phyloP scores from a whole-genome alignment of 1,284 basidiomycete genomes.

The Apiotrichum siamense region DNA sequence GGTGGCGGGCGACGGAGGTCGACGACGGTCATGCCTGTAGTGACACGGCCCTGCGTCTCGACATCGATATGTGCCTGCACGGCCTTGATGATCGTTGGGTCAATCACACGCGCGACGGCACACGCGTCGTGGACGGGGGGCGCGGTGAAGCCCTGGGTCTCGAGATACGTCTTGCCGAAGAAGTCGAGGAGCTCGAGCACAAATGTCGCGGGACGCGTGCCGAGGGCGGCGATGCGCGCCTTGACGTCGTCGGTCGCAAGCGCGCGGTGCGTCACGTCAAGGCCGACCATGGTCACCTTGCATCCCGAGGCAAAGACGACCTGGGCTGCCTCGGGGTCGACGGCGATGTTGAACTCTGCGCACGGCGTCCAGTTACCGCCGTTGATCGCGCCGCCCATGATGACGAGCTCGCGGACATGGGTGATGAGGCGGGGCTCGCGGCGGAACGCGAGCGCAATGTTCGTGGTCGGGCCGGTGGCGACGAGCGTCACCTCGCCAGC shows the following conservation, averaged over 20 bases:
- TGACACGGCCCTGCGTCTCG: conserved; percentile 12
- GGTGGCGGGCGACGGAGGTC: conserved; percentile 1
- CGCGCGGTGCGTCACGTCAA: conserved; percentile 20
- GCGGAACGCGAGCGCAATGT: conserved; percentile 16
- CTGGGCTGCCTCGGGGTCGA: conserved; percentile 21
- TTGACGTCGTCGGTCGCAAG: conserved; percentile 7
- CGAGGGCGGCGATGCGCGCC: conserved; percentile 5
- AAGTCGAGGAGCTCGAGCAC: conserved; percentile 10
- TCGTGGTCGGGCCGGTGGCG: conserved; percentile 20
- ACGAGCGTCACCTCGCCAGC: conserved; percentile 13
- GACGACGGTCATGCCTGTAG: conserved; percentile 16
- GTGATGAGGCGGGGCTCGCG: conserved; percentile 4
- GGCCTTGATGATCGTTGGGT: conserved; percentile 4
- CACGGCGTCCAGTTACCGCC: conserved; percentile 12
- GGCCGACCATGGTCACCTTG: conserved; percentile 15
- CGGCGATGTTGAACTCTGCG: conserved; percentile 21
- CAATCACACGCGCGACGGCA: conserved; percentile 15
- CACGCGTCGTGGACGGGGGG: conserved; percentile 19
- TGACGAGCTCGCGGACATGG: conserved; percentile 12
- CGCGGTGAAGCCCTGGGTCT: conserved; percentile 10
- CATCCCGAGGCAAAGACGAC: conserved; percentile 11
- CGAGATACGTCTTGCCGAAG: conserved; percentile 9
- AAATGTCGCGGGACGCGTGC: conserved; percentile 9
- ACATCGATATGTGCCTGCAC: conserved; percentile 5
- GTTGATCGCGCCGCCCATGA: conserved; percentile 20